Evolutionary conservation across 2,329 filamentous ascomycete species (phyloP).

Genomic region (Calonectria ilicicola): DNA sequence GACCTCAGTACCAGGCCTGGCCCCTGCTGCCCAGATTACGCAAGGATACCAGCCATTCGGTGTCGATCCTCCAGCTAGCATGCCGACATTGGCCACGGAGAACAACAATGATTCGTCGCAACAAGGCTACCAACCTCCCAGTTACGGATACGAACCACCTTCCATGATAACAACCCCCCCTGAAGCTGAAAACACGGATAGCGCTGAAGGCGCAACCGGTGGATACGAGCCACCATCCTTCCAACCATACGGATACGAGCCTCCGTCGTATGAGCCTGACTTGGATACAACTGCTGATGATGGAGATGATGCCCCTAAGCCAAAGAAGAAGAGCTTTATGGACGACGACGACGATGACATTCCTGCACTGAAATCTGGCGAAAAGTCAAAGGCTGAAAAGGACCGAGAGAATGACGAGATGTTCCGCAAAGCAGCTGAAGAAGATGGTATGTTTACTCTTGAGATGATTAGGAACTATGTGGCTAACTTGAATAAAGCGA

Average conservation of each 20-base stretch:
- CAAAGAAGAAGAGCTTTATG: constrained; percentile 83
- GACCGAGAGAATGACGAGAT: constrained; percentile 87
- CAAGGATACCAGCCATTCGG: constrained; percentile 46
- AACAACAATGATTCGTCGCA: constrained; percentile 35
- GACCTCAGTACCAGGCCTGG: constrained; percentile 30
- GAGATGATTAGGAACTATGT: background rate
- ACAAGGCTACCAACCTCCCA: constrained; percentile 58
- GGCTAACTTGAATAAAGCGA: constrained; percentile 58
- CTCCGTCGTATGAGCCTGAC: constrained; percentile 68
- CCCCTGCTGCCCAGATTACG: constrained; percentile 41
- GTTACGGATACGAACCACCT: constrained; percentile 66
- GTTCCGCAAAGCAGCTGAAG: constrained; percentile 85
- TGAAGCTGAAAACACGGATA: background rate
- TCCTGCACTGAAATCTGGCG: constrained; percentile 59
- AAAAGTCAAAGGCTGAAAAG: constrained; percentile 74
- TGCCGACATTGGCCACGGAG: constrained; percentile 22
- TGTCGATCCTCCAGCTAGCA: constrained; percentile 40
- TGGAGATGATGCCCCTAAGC: constrained; percentile 64
- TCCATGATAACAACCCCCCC: constrained; percentile 45
- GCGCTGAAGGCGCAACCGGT: constrained; percentile 47
- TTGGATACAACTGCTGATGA: constrained; percentile 53
- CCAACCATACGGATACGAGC: constrained; percentile 69
- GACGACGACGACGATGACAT: constrained; percentile 85
- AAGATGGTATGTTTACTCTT: constrained; percentile 67
- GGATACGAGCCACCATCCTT: constrained; percentile 73